Conservation (phyloP, 1,139 yeast genomes). For the Blastobotrys proliferans region DNA sequence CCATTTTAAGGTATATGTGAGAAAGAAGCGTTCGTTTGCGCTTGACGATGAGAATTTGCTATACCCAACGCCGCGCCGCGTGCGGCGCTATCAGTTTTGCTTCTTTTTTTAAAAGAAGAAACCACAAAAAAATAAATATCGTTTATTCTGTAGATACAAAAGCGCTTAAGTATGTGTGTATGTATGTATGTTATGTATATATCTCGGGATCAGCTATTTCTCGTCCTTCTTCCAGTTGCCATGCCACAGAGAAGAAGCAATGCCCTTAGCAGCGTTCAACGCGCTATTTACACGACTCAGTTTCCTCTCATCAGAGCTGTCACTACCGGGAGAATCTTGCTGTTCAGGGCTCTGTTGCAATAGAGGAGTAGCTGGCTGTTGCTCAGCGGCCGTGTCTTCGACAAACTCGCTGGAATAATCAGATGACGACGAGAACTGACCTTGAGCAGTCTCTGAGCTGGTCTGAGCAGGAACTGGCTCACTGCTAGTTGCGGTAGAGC, state of each 20-base stretch:
- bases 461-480: conserved; percentile 13
- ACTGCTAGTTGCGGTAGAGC: conserved; percentile 1
- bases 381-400: conserved; percentile 11
- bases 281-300: conserved; percentile 20
- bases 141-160: no score
- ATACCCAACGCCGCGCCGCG: no score
- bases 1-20: no score
- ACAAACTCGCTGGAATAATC: conserved; percentile 15
- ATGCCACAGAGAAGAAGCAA: conserved; percentile 21
- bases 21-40: no score
- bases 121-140: no score
- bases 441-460: conserved; percentile 23
- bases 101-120: no score
- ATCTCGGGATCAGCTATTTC: no score
- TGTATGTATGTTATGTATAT: no score
- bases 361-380: conserved; percentile 1
- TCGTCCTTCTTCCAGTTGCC: no score
- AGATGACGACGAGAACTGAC: conserved; percentile 20
- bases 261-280: conserved; percentile 21
- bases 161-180: no score
- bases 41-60: no score
- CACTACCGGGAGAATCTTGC: not conserved
- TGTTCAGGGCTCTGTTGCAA: conserved; percentile 1
- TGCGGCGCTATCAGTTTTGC: no score
- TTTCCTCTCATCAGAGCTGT: not conserved